phyloP scores from a whole-genome alignment of 495 filamentous ascomycete genomes.

The Paragyromitra xinjiangensis region DNA sequence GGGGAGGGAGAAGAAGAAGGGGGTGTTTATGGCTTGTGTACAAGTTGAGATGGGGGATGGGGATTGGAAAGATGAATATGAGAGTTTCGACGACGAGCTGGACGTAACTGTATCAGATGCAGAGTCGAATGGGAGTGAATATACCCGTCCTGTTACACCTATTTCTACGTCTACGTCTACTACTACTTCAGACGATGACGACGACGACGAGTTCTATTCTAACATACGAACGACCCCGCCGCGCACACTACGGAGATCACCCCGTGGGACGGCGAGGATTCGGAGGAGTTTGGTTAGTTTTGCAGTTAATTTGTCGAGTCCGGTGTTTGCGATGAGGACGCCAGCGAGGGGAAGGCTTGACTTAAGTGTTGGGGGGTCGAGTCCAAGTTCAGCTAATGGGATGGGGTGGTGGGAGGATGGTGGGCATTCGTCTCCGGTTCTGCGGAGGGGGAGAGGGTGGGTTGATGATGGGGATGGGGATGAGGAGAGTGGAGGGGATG shows the following conservation, averaged over 20 bases:
- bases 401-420: constrained; percentile 1
- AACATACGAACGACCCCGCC: constrained; percentile 37
- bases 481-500: background rate
- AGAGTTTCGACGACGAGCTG: background rate
- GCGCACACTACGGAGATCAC: constrained; percentile 37
- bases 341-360: constrained; percentile 10
- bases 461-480: constrained; percentile 7
- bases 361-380: background rate
- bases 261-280: constrained; percentile 37
- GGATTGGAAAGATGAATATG: constrained; percentile 27
- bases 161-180: background rate
- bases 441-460: constrained; percentile 17
- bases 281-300: constrained; percentile 29
- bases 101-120: background rate
- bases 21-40: constrained; percentile 14
- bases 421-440: constrained; percentile 30
- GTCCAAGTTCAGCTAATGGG: constrained; percentile 1
- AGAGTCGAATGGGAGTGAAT: background rate
- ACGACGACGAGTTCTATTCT: constrained; percentile 36
- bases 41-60: constrained; percentile 6
- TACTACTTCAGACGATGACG: constrained; percentile 2
- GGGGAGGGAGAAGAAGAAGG: constrained; percentile 5
- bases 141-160: constrained; percentile 7
- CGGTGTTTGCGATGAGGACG: constrained; percentile 27
- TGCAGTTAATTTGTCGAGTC: constrained; percentile 23